Base-by-base conservation (phyloP, 2,329 filamentous ascomycete species). In the Botrytis byssoidea region DNA sequence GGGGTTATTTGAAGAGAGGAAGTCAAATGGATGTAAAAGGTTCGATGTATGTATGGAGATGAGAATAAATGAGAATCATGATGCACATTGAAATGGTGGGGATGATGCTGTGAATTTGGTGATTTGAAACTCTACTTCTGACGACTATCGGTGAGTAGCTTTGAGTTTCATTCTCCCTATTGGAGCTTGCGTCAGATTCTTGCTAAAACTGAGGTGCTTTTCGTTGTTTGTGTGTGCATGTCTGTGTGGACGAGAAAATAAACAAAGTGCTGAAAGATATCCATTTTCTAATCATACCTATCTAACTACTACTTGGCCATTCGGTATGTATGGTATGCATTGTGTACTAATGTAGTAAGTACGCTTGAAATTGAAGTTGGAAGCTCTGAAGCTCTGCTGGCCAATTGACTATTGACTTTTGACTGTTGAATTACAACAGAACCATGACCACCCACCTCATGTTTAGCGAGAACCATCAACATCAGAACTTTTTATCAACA, bases 1-100 rank as follows among this genome's bases (percentile, higher is more conserved):
- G 65, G 32, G 37, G 46, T 20, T 55, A 55, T 40, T 35, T 37
- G 46, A 67, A 29, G 35, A 67, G 46, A 40, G 25, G 12, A 67
- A 42, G 35, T 4, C 10, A 68, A 57, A 42, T 55, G 48, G 18
- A 32, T 42, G 25, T 6, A 16, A 42, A 57, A 68, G 35, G 16
- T 29, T 68, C 4, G 25, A 68, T 68, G 48, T 37, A 68, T 68
- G 66, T 68, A 68, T 42, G 48, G 48, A 68, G 66, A 68, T 68
- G 9, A 68, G 48, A 57, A 57, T 32, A 55, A 57, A 68, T 68
- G 66, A 68, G 66, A 68, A 68, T 68, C 48, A 68, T n/a, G 66
- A 68, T 68, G 66, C 48, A 57, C n/a, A 57, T 57, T 68, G 9
- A 42, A 57, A 68, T 22, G 14, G 22, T 22, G n/a, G 35, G 8